Evolutionary conservation across 2,329 filamentous ascomycete genomes (phyloP).

Genomic region (Neurospora crassa): DNA sequence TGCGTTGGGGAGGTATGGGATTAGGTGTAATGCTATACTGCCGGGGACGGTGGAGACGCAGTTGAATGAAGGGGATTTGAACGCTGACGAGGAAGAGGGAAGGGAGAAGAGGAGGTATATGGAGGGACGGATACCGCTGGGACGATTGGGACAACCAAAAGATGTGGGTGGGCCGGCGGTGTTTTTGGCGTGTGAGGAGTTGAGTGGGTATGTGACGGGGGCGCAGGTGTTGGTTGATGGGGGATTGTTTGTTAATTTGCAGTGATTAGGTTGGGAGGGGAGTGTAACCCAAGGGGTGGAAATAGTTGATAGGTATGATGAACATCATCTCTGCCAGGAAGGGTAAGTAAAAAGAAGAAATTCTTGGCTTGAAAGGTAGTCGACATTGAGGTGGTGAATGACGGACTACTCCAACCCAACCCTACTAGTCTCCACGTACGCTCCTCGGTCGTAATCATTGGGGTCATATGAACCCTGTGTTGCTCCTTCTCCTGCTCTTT

Average conservation of each 20-base stretch:
- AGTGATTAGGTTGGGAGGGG: conserved; percentile 42
- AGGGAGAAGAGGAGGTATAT: conserved; percentile 60
- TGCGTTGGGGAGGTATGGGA: conserved; percentile 64
- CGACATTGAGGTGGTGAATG: too few species aligned
- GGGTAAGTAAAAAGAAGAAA: too few species aligned
- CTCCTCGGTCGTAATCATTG: neutral
- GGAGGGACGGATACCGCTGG: conserved; percentile 72
- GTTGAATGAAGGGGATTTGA: conserved; percentile 73
- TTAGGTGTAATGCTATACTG: conserved; percentile 74
- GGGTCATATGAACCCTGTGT: neutral
- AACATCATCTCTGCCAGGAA: too few species aligned
- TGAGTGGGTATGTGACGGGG: conserved; percentile 75
- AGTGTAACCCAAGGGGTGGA: too few species aligned
- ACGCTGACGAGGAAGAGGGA: conserved; percentile 26
- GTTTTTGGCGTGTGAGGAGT: conserved; percentile 68
- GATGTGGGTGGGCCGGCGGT: conserved; percentile 79
- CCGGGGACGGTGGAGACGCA: conserved; percentile 79
- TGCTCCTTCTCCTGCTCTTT: neutral
- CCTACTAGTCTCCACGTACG: neutral
- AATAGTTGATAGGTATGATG: too few species aligned
- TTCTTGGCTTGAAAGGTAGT: too few species aligned
- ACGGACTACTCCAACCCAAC: neutral
- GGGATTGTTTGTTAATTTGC: conserved; percentile 81
- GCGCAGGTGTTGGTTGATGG: conserved; percentile 81
- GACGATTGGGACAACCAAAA: conserved; percentile 58